Evolutionary conservation across 768 basidiomycete genomes (phyloP), one percentile per base, ranked within the genome.

Genomic region (Rhodotorula sphaerocarpa): DNA sequence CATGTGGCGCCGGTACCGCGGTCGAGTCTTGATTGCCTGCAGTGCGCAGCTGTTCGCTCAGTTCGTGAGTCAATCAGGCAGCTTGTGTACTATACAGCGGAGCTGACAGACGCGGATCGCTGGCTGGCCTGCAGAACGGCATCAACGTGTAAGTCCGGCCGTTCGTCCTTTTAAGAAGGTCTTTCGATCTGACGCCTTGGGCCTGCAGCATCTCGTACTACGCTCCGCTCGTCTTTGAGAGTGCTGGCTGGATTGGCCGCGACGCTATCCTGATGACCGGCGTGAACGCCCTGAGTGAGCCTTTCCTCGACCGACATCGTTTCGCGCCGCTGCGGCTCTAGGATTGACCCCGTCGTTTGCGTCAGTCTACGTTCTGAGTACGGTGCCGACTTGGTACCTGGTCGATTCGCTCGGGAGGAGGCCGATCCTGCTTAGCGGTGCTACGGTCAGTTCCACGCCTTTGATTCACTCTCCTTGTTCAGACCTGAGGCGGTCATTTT

Each of bases 181-280:
- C 36, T 39, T 9, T 16, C 36, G 16, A 39, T 39, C 36, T 9
- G 10, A 9, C 10, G 36, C 36, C 36, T 39, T 16, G 9, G 9
- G 36, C 36, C 16, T 16, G 16, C 36, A 39, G 36, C 45, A 92
- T 95, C 21, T 90, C 89, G 2, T 93, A 92, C 75, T 92, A 73
- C 41, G 72, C 72, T 0, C 70, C 88, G 28, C 81, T 87, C 43
- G 90, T 96, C 11, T 96, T 96, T 70, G 90, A 95, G 81, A 85
- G 86, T 80, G 92, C 92, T 56, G 92, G 92, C 59, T 96, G 91
- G 90, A 80, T 91, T 56, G 92, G 92, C 20, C 82, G 92, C 44
- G 84, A 92, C 71, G 92, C 92, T 18, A 82, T 96, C 64, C 79
- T 96, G 30, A 96, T 96, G 92, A 89, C 91, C 18, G 92, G 91